Percentiles rank a stretch among this genome's conserved stretches.
Evolutionary conservation across 1,139 yeast species (phyloP).

Genomic region (Torulaspora pretoriensis): DNA sequence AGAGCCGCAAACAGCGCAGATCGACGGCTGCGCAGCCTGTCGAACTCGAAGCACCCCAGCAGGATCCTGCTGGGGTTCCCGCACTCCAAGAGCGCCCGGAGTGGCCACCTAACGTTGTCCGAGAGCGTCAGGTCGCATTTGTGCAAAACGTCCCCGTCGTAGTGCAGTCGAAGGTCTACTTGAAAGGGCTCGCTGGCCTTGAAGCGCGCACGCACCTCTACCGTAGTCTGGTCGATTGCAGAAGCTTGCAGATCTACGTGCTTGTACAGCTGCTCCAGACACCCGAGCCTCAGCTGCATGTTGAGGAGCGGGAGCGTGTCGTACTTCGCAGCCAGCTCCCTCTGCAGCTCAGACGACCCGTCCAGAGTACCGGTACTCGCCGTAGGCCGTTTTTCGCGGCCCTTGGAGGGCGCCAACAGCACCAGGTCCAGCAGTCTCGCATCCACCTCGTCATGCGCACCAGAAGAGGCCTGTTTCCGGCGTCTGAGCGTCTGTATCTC

Average conservation of each 20-base stretch:
- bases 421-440: slow-evolving; percentile 8
- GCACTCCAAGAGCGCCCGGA: slow-evolving; percentile 5
- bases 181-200: slow-evolving; percentile 1
- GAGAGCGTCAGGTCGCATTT: slow-evolving; percentile 6
- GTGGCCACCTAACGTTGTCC: slow-evolving; percentile 5
- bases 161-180: slow-evolving; percentile 1
- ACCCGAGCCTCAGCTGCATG: slow-evolving; percentile 22
- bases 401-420: slow-evolving; percentile 3
- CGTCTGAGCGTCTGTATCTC: slow-evolving; percentile 15
- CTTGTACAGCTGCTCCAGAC: slow-evolving; percentile 17
- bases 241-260: slow-evolving; percentile 7
- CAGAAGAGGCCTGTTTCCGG: slow-evolving; percentile 2
- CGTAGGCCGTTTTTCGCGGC: neutral
- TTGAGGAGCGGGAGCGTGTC: slow-evolving; percentile 30
- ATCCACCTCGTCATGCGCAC: slow-evolving; percentile 8
- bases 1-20: slow-evolving; percentile 1
- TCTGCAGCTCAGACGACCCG: slow-evolving; percentile 9
- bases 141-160: slow-evolving; percentile 1
- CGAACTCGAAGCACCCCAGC: slow-evolving; percentile 20
- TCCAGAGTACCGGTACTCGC: slow-evolving; percentile 4
- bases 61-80: slow-evolving; percentile 13
- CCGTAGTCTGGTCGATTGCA: neutral
- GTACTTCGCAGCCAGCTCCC: slow-evolving; percentile 19
- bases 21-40: slow-evolving; percentile 12
- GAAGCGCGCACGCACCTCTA: neutral